phyloP scores from a whole-genome alignment of 2,329 filamentous ascomycete genomes.

The Fusarium abutilonis region DNA sequence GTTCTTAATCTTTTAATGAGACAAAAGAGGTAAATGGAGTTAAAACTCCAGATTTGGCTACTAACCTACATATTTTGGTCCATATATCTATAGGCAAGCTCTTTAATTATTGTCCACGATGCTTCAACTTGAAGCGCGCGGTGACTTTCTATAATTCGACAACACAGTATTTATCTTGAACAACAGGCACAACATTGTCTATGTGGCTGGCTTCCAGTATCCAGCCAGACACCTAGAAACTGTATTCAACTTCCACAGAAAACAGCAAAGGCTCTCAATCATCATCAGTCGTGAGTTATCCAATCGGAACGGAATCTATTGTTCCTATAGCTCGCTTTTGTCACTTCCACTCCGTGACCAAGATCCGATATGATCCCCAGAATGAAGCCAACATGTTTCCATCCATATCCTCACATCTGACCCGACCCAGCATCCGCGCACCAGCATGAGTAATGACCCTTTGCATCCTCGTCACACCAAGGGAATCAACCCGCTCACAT shows the following conservation, averaged over 20 bases:
- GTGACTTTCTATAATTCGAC: not conserved
- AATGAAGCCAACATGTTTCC: conserved; percentile 40
- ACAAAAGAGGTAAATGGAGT: conserved; percentile 1
- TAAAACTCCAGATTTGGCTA: conserved; percentile 11
- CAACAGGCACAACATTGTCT: not conserved
- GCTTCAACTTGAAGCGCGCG: conserved; percentile 1
- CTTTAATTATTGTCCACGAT: conserved; percentile 22
- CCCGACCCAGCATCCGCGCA: conserved; percentile 36
- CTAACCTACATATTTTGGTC: conserved; percentile 16
- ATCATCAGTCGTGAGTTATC: conserved; percentile 30
- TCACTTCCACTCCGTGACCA: conserved; percentile 38
- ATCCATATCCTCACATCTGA: conserved; percentile 38
- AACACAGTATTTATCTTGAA: not conserved
- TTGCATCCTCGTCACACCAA: conserved; percentile 22
- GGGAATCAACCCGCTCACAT: conserved; percentile 37
- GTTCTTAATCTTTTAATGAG: conserved; percentile 18
- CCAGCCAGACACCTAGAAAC: not conserved
- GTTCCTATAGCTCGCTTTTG: conserved; percentile 35
- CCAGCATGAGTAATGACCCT: conserved; percentile 23
- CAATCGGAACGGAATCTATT: conserved; percentile 46
- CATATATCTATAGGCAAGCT: conserved; percentile 16
- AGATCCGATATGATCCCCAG: conserved; percentile 38
- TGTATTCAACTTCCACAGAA: not conserved
- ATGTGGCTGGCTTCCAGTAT: not conserved
- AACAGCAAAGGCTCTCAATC: conserved; percentile 2